Percentiles rank a stretch among this genome's conserved stretches.
Conservation (phyloP, 371 early-diverging fungal genomes). For the Rhizomucor pusillus region DNA sequence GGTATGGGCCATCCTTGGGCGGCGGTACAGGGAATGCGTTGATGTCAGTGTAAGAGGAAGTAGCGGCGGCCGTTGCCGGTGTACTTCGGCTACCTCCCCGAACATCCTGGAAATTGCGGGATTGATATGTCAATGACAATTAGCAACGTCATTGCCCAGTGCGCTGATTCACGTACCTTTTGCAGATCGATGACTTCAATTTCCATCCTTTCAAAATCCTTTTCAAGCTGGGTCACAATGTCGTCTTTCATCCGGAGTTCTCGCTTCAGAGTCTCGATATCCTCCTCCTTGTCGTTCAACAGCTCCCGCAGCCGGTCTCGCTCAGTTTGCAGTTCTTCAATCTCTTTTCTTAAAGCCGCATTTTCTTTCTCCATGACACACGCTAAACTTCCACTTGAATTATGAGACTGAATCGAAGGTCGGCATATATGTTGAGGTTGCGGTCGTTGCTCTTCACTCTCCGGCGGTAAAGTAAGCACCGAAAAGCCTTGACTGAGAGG, state of each 20-base stretch:
- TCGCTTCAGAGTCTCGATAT: slow-evolving; percentile 32
- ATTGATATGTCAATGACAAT: too few species aligned
- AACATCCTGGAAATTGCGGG: too few species aligned
- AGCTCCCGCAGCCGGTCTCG: slow-evolving; percentile 25
- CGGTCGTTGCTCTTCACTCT: slow-evolving; percentile 22
- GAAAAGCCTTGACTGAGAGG: slow-evolving; percentile 23
- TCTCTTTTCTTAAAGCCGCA: slow-evolving; percentile 23
- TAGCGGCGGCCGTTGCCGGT: too few species aligned
- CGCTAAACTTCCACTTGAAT: slow-evolving; percentile 20
- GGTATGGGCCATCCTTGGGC: too few species aligned
- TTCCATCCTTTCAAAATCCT: slow-evolving; percentile 45
- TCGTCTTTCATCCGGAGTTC: slow-evolving; percentile 44
- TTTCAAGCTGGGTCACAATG: slow-evolving; percentile 43
- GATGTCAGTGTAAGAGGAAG: too few species aligned
- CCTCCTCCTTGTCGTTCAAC: slow-evolving; percentile 40
- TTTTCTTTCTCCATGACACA: slow-evolving; percentile 28
- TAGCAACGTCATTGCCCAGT: too few species aligned
- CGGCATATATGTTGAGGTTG: slow-evolving; percentile 39
- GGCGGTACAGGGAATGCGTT: too few species aligned
- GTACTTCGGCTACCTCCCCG: too few species aligned
- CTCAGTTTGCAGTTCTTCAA: slow-evolving; percentile 24
- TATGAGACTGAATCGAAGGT: slow-evolving; percentile 34
- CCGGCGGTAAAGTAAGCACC: slow-evolving; percentile 26
- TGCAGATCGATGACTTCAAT: slow-evolving; percentile 38
- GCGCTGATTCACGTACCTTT: too few species aligned